Evolutionary conservation across 2,329 filamentous ascomycete genomes (phyloP).

Genomic region (Penicillium sp.): DNA sequence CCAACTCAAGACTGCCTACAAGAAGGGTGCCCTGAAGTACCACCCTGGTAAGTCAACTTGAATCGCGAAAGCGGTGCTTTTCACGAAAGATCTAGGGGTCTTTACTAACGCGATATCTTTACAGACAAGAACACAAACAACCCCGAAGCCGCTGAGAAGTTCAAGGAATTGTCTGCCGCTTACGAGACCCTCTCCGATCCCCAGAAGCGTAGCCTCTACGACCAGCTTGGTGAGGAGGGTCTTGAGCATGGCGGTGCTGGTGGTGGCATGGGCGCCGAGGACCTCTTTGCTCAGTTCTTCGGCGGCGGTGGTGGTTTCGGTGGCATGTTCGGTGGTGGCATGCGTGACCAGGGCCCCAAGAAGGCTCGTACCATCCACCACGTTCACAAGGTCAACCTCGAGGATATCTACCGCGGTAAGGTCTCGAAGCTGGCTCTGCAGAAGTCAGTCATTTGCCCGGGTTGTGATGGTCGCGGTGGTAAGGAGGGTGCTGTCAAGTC

Average conservation of each 20-base stretch:
- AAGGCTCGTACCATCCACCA: constrained; percentile 95
- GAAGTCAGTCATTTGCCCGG: constrained; percentile 91
- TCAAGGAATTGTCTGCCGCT: constrained; percentile 92
- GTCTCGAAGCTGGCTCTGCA: constrained; percentile 93
- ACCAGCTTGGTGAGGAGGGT: constrained; percentile 95
- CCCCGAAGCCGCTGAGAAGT: constrained; percentile 87
- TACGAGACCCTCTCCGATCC: constrained; percentile 90
- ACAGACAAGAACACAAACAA: constrained; percentile 98
- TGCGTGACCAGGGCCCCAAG: constrained; percentile 71
- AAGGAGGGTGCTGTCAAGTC: constrained; percentile 97
- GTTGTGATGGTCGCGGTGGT: constrained; percentile 86
- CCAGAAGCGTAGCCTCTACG: constrained; percentile 85
- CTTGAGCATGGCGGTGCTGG: constrained; percentile 74
- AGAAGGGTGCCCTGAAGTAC: constrained; percentile 78
- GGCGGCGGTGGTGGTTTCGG: constrained; percentile 64
- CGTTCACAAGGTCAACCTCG: constrained; percentile 93
- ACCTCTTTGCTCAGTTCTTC: constrained; percentile 96
- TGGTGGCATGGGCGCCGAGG: constrained; percentile 86
- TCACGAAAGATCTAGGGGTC: too few species aligned
- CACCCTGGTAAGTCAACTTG: constrained; percentile 90
- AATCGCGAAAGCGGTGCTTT: too few species aligned
- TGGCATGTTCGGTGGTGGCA: constrained; percentile 69
- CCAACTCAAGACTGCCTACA: constrained; percentile 89
- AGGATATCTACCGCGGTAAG: constrained; percentile 97
- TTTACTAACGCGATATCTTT: too few species aligned